These are phyloP conservation scores for Penicillium occitanis DNA, from an alignment of 2,329 filamentous ascomycete genomes.

Conservation along the genomic window DNA sequence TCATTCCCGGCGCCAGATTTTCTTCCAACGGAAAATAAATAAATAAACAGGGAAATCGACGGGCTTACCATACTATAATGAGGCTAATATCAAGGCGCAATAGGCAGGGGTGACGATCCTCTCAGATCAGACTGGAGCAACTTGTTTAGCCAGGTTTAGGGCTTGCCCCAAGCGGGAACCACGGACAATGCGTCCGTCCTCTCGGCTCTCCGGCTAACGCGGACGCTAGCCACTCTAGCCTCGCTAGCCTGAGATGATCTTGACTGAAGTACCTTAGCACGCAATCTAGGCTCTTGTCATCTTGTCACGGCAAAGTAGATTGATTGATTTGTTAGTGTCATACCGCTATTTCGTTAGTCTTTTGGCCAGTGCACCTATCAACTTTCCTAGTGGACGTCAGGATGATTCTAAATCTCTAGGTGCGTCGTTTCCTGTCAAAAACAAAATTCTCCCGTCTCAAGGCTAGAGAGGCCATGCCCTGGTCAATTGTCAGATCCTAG, in stretches of 20 bases:
- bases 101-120: not conserved
- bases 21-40: too few relatives aligned
- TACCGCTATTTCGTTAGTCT: not conserved
- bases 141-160: not conserved
- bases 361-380: not conserved
- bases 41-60: not conserved
- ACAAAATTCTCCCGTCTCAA: too few relatives aligned
- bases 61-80: not conserved
- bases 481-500: constrained; percentile 5
- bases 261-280: not conserved
- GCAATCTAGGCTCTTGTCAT: not conserved
- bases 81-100: not conserved
- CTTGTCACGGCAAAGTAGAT: not conserved
- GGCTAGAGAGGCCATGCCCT: not conserved
- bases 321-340: not conserved
- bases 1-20: not conserved
- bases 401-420: not conserved
- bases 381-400: not conserved
- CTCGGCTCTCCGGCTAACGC: constrained; percentile 7
- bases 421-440: not conserved
- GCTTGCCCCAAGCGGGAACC: constrained; percentile 2
- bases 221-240: not conserved
- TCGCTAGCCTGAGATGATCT: not conserved
- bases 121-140: not conserved
- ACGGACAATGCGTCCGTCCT: constrained; percentile 8